Base-by-base conservation (phyloP, 257 asterid species). In the Cinchona pubescens region DNA sequence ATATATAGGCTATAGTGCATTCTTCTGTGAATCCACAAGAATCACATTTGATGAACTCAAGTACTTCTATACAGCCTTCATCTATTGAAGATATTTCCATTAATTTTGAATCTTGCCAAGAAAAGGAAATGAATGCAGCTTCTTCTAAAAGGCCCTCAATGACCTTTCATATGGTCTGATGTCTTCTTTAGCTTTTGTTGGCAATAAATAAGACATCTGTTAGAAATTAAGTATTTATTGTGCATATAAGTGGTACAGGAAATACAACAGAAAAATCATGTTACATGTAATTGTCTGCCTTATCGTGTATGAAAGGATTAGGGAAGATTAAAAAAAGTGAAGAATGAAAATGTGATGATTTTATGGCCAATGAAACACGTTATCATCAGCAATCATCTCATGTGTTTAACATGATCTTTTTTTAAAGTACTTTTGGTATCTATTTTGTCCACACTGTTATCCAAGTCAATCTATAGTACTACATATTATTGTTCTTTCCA, bases 1-100 rank as follows among this genome's bases (percentile, higher is more conserved):
- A 69, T 7, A 73, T 73, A 27, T 80, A 80, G 51, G 27, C 75
- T 13, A 38, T 23, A 23, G 81, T 80, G 69, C 84, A 80, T 70
- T 76, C 84, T 69, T 80, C 84, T 15, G 81, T 72, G 67, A 80
- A 73, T 63, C 81, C 81, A 43, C 84, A 80, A 2, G 81, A 80
- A n/a, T 72, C 84, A 13, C 84, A 76, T 66, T 67, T 80, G n/a
- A 67, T 32, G 51, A 71, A 56, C 71, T 64, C 75, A 60, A 48
- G n/a, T n/a, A n/a, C 71, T 21, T 35, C 74, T n/a, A n/a, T n/a
- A n/a, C n/a, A n/a, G 9, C 70, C 48, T 37, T 37, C 76, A 49
- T 34, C 32, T 30, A 5, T 23, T 59, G 74, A 5, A 29, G 62
- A 16, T 25, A 25, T 16, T 32, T 76, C 69, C 75, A 46, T 77